A percentile compares a stretch with the other conserved stretches of the same genome.
Conservation (phyloP, 2,329 filamentous ascomycete species). For the Diplodia scrobiculata region DNA sequence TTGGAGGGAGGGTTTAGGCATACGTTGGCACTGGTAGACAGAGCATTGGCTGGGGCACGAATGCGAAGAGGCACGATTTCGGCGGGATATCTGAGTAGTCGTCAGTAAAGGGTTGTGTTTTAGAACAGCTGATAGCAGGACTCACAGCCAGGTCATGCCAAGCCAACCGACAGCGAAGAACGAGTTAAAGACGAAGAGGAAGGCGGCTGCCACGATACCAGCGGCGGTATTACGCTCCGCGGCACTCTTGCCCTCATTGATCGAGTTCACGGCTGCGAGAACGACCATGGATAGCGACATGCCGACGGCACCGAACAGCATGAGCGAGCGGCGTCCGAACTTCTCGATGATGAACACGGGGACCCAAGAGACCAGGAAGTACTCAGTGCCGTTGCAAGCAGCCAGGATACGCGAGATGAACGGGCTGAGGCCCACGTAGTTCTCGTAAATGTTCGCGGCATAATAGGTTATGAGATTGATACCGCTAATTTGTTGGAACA, state of each 20-base stretch:
- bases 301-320: conserved; percentile 45
- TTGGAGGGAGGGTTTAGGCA: conserved; percentile 53
- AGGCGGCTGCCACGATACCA: conserved; percentile 60
- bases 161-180: conserved; percentile 85
- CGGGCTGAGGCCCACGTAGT: conserved; percentile 45
- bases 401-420: conserved; percentile 44
- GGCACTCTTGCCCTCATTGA: conserved; percentile 31
- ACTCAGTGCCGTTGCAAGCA: conserved; percentile 49
- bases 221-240: conserved; percentile 25
- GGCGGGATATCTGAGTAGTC: conserved; percentile 51
- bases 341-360: conserved; percentile 47
- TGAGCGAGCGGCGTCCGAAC: conserved; percentile 44
- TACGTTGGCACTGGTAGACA: conserved; percentile 87
- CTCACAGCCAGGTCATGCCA: conserved; percentile 63
- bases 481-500: conserved; percentile 54
- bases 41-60: conserved; percentile 80
- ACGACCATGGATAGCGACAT: conserved; percentile 43
- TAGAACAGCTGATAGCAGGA: not conserved
- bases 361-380: conserved; percentile 49
- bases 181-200: conserved; percentile 90
- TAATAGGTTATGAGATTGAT: conserved; percentile 38
- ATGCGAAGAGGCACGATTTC: conserved; percentile 89
- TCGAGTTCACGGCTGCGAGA: conserved; percentile 40
- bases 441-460: conserved; percentile 48
- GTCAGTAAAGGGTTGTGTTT: conserved; percentile 30